phyloP scores from a whole-genome alignment of 352 stramenopile species.

The Paralagenidium karlingii region DNA sequence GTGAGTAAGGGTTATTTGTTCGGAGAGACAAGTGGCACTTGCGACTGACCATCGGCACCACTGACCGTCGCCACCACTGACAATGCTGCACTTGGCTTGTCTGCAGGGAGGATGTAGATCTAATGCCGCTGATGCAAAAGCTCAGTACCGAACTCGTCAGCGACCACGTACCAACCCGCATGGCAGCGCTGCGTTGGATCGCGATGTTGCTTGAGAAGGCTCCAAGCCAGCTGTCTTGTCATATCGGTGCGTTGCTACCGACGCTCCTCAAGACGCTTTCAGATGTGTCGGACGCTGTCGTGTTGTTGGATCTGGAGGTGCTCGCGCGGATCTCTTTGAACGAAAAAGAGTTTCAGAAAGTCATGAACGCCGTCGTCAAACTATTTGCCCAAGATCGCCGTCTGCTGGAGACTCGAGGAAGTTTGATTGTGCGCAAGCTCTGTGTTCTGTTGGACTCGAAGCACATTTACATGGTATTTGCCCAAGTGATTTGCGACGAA shows the following conservation, averaged over 20 bases:
- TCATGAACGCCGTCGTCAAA: constrained; percentile 91
- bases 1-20: too few species aligned
- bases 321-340: constrained; percentile 91
- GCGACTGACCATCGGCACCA: neutral
- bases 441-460: constrained; percentile 96
- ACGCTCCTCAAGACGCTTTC: constrained; percentile 94
- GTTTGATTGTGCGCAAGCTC: constrained; percentile 97
- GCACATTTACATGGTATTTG: constrained; percentile 97
- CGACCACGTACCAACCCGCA: constrained; percentile 94
- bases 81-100: constrained; percentile 3
- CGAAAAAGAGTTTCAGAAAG: constrained; percentile 85
- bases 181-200: constrained; percentile 93
- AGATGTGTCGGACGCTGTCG: constrained; percentile 93
- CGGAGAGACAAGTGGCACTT: too few species aligned
- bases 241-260: constrained; percentile 88
- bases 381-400: constrained; percentile 87
- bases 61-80: neutral
- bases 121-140: constrained; percentile 90
- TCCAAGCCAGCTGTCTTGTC: constrained; percentile 86
- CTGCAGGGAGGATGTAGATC: constrained; percentile 85
- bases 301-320: constrained; percentile 94
- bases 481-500: constrained; percentile 12
- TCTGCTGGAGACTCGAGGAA: constrained; percentile 90
- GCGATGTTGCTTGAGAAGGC: constrained; percentile 98
- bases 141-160: constrained; percentile 91